Evolutionary conservation across 371 early-diverging fungal genomes (phyloP).

Genomic region (Mortierella sp.): DNA sequence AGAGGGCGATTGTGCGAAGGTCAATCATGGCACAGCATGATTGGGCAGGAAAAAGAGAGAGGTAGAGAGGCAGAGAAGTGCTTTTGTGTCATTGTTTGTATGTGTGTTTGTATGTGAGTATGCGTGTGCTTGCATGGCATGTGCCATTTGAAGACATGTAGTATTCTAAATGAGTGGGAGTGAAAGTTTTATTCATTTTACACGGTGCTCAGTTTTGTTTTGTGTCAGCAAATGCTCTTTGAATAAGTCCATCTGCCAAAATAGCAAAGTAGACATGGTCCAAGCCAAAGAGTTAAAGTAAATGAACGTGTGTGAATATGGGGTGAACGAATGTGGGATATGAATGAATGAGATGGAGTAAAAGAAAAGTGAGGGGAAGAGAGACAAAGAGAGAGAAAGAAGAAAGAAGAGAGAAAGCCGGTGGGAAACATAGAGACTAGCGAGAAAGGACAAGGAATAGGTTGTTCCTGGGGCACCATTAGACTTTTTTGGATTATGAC

Average conservation of each 20-base stretch:
- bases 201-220: neutral
- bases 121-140: neutral
- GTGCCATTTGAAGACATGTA: neutral
- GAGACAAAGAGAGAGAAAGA: neutral
- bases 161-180: neutral
- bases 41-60: conserved; percentile 2
- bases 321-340: neutral
- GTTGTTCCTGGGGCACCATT: conserved; percentile 7
- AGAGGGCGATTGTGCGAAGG: neutral
- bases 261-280: neutral
- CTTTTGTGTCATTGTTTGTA: neutral
- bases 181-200: neutral
- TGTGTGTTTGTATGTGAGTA: too few relatives aligned
- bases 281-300: neutral
- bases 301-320: neutral
- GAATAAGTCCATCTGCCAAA: neutral
- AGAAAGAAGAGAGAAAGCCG: neutral
- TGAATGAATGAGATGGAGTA: neutral
- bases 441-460: neutral
- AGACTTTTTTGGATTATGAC: neutral
- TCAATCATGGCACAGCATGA: conserved; percentile 24
- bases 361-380: neutral
- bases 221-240: neutral
- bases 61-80: neutral
- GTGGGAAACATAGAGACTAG: neutral